Conservation (phyloP, 805 yeast species). For the Metschnikowia sp. region DNA sequence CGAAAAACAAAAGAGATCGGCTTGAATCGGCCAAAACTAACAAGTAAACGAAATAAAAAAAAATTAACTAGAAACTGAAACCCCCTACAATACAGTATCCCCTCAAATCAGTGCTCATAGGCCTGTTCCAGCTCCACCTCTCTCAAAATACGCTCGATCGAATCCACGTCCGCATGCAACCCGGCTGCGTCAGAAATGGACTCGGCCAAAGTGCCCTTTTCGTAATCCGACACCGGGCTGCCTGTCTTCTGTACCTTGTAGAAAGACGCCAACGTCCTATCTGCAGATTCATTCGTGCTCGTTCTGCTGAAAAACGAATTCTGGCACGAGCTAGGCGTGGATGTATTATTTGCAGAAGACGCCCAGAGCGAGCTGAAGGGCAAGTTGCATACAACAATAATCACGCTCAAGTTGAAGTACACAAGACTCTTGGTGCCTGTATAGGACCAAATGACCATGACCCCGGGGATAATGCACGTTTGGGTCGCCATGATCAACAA, state of each 20-base stretch:
- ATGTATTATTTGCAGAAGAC: slow-evolving; percentile 52
- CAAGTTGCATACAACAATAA: slow-evolving; percentile 65
- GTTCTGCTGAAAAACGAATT: slow-evolving; percentile 14
- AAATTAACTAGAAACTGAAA: not conserved
- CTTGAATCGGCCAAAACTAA: not conserved
- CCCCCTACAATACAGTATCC: not conserved
- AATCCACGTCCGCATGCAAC: slow-evolving; percentile 9
- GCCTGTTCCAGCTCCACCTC: slow-evolving; percentile 12
- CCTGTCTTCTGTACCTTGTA: slow-evolving; percentile 6
- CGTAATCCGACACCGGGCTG: slow-evolving; percentile 10
- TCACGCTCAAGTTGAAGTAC: slow-evolving; percentile 50
- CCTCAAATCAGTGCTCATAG: not conserved
- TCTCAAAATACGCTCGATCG: slow-evolving; percentile 14
- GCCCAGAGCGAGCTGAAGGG: slow-evolving; percentile 94
- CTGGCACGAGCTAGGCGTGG: slow-evolving; percentile 19
- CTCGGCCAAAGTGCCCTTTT: slow-evolving; percentile 9
- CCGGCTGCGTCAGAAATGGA: slow-evolving; percentile 9
- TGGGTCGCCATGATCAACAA: slow-evolving; percentile 78
- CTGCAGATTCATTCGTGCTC: slow-evolving; percentile 5
- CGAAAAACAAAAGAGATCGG: no score
- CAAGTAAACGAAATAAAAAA: not conserved
- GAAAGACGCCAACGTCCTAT: slow-evolving; percentile 1
- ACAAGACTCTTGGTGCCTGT: slow-evolving; percentile 28
- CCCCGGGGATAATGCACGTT: slow-evolving; percentile 75
- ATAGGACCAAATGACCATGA: slow-evolving; percentile 58